A percentile compares a stretch with the other conserved stretches of the same genome.
Evolutionary conservation across 495 filamentous ascomycete genomes (phyloP).

Genomic region (Hypoxylon rickii): DNA sequence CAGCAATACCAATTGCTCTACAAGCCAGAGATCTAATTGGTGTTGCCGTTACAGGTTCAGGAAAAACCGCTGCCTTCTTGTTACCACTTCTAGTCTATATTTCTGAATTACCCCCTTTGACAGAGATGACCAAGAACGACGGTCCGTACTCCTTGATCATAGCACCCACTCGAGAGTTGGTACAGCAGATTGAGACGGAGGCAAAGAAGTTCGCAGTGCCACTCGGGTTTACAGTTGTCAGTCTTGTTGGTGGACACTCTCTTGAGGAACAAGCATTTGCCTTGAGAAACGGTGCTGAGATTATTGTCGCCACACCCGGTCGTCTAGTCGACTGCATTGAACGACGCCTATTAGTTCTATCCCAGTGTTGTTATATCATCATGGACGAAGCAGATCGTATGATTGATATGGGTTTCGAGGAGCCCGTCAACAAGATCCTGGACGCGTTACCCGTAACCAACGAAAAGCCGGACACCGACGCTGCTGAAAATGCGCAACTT

Average conservation of each 20-base stretch:
- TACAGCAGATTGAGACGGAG: constrained; percentile 96
- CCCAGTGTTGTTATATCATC: constrained; percentile 97
- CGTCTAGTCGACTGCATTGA: constrained; percentile 98
- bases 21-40: constrained; percentile 94
- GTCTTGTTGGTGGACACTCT: constrained; percentile 95
- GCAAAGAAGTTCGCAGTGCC: constrained; percentile 91
- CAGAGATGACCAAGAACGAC: constrained; percentile 89
- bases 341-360: constrained; percentile 85
- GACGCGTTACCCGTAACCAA: constrained; percentile 94
- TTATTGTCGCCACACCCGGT: constrained; percentile 97
- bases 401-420: constrained; percentile 98
- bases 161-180: constrained; percentile 96
- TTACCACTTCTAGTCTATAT: constrained; percentile 97
- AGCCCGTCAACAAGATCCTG: constrained; percentile 96
- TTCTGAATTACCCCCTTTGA: constrained; percentile 81
- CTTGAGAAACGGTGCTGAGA: constrained; percentile 93
- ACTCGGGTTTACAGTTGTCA: constrained; percentile 92
- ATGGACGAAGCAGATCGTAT: constrained; percentile 98
- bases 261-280: constrained; percentile 94
- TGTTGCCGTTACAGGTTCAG: constrained; percentile 97
- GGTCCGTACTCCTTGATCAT: constrained; percentile 96
- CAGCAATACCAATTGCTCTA: constrained; percentile 92
- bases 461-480: constrained; percentile 95
- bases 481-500: constrained; percentile 81
- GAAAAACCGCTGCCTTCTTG: constrained; percentile 96